Evolutionary conservation across 2,329 filamentous ascomycete species (phyloP), one percentile per base, ranked within the genome.

Genomic region (Claviceps quebecensis): DNA sequence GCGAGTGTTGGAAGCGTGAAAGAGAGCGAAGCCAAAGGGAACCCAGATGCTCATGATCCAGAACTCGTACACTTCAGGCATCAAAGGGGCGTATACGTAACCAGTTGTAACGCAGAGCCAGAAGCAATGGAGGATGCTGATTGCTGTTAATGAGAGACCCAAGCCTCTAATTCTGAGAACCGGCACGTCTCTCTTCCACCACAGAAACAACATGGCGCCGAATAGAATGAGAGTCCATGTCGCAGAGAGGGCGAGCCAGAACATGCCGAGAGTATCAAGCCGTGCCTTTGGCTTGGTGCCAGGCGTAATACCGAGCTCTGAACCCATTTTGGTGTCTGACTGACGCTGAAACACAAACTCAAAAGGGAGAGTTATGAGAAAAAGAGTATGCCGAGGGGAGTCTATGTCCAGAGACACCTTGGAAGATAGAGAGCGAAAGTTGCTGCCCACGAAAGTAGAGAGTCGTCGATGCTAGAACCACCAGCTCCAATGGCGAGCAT

Each of bases 41-140:
- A 84, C 67, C 61, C 78, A 81, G 51, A 80, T 69, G 55, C 76
- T 75, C 81, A 85, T 85, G 63, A 82, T 72, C 78, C 80, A 85
- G 61, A 73, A 85, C 63, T 83, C 77, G 16, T 70, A 69, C 19
- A 72, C 67, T 49, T 77, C 77, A 0, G 78, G 75, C 49, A 67
- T 64, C 1, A 72, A 54, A 2, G 68, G 63, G 2, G 65, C 67
- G 49, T 69, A 64, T 19, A 64, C 58, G 51, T 72, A 72, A 1
- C 59, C 69, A 3, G 65, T 61, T 54, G 68, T 61, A 2, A 70
- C 65, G 2, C 67, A 63, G 19, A 67, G 49, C 69, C 69, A 73
- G 61, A 72, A 73, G 4, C 67, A 52, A 52, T 73, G 71, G 19
- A 73, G 63, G 36, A 69, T 55, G 5, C 58, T 44, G 19, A 75